These are phyloP conservation scores for Diaporthe nobilis DNA, from an alignment of 2,329 filamentous ascomycete species.

Conservation along the genomic window DNA sequence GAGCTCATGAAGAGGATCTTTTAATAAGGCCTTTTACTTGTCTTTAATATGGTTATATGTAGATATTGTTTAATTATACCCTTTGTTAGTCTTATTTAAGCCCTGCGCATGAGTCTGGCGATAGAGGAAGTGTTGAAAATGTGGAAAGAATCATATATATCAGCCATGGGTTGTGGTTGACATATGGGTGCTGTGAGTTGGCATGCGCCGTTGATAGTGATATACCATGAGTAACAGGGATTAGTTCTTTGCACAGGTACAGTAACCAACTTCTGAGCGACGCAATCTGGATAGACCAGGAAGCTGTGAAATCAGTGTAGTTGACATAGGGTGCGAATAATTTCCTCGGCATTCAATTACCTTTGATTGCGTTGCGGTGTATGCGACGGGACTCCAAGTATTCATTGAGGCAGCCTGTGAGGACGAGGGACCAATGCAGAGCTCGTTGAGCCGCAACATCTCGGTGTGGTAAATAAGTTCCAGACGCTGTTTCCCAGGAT, in stretches of 20 bases:
- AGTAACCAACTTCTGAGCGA: background rate
- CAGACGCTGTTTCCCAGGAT: background rate
- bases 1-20: too few relatives aligned
- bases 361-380: background rate
- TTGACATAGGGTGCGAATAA: background rate
- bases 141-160: background rate
- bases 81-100: too few relatives aligned
- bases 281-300: background rate
- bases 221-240: background rate
- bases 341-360: background rate
- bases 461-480: too few relatives aligned
- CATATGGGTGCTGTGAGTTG: background rate
- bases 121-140: background rate
- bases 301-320: background rate
- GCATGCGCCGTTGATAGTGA: background rate
- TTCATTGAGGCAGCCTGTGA: background rate
- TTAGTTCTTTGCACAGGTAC: background rate
- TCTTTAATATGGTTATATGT: too few relatives aligned
- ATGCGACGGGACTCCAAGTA: background rate
- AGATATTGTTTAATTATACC: too few relatives aligned
- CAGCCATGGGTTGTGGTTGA: background rate
- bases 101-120: too few relatives aligned
- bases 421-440: background rate
- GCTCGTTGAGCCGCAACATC: background rate
- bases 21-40: too few relatives aligned